Evolutionary conservation across 495 filamentous ascomycete species (phyloP).

Genomic region (Lindgomyces ingoldianus): DNA sequence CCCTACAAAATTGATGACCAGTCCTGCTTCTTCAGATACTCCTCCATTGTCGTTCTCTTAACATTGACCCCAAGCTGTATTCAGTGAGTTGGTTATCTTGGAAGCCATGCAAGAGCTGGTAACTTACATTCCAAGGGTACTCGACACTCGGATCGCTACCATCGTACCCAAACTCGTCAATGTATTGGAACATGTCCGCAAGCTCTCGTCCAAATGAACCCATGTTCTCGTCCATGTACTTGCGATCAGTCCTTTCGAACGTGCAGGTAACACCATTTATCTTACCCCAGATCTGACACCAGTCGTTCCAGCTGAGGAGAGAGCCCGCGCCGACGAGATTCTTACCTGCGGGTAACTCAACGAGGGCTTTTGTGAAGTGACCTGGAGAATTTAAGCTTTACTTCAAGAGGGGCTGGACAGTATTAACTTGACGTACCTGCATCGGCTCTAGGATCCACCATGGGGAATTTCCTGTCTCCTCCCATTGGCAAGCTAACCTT

Average conservation of each 20-base stretch:
- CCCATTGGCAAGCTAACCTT: slow-evolving; percentile 16
- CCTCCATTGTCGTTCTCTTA: slow-evolving; percentile 35
- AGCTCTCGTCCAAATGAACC: slow-evolving; percentile 40
- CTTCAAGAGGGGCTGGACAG: background rate
- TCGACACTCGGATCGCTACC: slow-evolving; percentile 40
- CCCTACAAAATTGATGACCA: slow-evolving; percentile 34
- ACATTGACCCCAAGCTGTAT: slow-evolving; percentile 10
- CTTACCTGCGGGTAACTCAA: slow-evolving; percentile 38
- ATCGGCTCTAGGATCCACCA: slow-evolving; percentile 41
- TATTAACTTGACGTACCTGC: slow-evolving; percentile 35
- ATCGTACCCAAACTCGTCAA: slow-evolving; percentile 45
- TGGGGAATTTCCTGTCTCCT: slow-evolving; percentile 35
- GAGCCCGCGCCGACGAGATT: slow-evolving; percentile 41
- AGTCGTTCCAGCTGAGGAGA: slow-evolving; percentile 40
- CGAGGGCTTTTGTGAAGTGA: slow-evolving; percentile 40
- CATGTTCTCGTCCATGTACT: slow-evolving; percentile 25
- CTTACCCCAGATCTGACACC: slow-evolving; percentile 36
- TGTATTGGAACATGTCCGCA: slow-evolving; percentile 43
- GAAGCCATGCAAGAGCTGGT: background rate
- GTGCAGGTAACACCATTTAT: slow-evolving; percentile 10
- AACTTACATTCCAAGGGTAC: slow-evolving; percentile 25
- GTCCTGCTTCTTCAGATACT: slow-evolving; percentile 43
- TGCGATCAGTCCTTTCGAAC: slow-evolving; percentile 23
- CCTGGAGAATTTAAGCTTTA: background rate
- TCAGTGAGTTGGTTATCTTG: too few species aligned